A percentile compares a stretch with the other conserved stretches of the same genome.
Conservation (phyloP, 31 red algal genomes). For the Asparagopsis taxiformis region DNA sequence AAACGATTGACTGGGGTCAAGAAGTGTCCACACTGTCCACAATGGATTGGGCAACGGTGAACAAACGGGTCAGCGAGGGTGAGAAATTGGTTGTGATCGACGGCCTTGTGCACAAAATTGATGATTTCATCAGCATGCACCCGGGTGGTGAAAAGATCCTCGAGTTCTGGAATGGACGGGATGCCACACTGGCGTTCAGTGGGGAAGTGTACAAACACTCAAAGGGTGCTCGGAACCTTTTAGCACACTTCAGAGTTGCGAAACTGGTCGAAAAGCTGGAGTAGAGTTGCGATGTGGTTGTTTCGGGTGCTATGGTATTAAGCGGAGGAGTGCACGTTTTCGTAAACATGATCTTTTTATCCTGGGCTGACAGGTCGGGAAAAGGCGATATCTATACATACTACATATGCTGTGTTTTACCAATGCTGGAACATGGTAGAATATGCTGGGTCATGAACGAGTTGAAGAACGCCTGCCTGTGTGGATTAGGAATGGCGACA, state of each 20-base stretch:
- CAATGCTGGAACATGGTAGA: not conserved
- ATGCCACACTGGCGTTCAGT: conserved; percentile 95
- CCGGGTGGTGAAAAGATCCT: conserved; percentile 89
- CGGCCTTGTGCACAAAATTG: conserved; percentile 89
- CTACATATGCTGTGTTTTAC: too few relatives aligned
- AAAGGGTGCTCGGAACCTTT: conserved; percentile 91
- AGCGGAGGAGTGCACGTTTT: not conserved
- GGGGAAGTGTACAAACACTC: conserved; percentile 99
- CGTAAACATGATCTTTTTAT: conserved; percentile 1
- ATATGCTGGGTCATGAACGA: too few relatives aligned
- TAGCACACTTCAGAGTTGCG: conserved; percentile 89
- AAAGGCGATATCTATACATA: not conserved
- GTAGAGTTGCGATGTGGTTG: not conserved
- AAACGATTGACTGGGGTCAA: conserved; percentile 91
- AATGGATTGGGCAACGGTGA: conserved; percentile 88
- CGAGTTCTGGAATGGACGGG: conserved; percentile 97
- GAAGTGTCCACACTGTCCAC: conserved; percentile 49
- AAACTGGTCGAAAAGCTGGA: conserved; percentile 70
- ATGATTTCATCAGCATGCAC: conserved; percentile 86
- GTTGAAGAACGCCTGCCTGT: too few relatives aligned
- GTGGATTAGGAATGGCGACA: too few relatives aligned
- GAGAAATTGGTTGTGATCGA: conserved; percentile 86
- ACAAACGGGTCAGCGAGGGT: conserved; percentile 47
- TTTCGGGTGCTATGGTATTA: not conserved
- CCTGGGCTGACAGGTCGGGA: not conserved